Base-by-base conservation (phyloP, 164 flowering plant genomes). In the Litsea cubeba region DNA sequence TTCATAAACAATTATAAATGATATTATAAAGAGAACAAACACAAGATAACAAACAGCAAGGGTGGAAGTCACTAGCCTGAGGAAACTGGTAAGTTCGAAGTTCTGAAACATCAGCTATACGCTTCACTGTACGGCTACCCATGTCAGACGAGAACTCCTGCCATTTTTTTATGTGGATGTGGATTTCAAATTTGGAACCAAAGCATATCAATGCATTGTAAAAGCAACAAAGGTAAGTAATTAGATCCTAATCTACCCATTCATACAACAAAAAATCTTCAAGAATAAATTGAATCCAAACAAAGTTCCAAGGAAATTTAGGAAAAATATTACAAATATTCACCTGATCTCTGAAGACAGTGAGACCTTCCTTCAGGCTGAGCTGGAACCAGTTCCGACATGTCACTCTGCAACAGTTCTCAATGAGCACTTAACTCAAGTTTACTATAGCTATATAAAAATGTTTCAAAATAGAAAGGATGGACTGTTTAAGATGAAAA, bases 381-480 rank as follows among this genome's bases (percentile, higher is more conserved):
- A 96, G 94, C 85, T 92, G 99, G 82, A 96, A 96, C 99, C 98
- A 96, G 79, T 96, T 98, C 62, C 97, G 97, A 74, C 99, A 96
- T 79, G 98, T 94, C 73, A 96, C 99, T 77, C 99, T 96, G 89
- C 71, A 76, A 72, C 70, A 75, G 40, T 67, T 26, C 17, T 11
- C n/a, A 18, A 65, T 65, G 5, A 35, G 17, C 58, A 51, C 58
- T 51, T 12, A 51, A 65, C 40, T 65, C 26, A 65, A 65, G 35
- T 24, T 65, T 25, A 65, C n/a, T 8, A 28, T 11, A 65, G 5
- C 40, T 28, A 25, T 7, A 18, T 12, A 65, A 51, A 51, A 51
- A 51, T 2, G 18, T 12, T 12, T 51, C 58, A 51, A 51, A 50
- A 51, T 51, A 11, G 35, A 30, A 30, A 24, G 65, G 65, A n/a